phyloP scores from a whole-genome alignment of 2,329 filamentous ascomycete species.

The Nothopassalora personata region DNA sequence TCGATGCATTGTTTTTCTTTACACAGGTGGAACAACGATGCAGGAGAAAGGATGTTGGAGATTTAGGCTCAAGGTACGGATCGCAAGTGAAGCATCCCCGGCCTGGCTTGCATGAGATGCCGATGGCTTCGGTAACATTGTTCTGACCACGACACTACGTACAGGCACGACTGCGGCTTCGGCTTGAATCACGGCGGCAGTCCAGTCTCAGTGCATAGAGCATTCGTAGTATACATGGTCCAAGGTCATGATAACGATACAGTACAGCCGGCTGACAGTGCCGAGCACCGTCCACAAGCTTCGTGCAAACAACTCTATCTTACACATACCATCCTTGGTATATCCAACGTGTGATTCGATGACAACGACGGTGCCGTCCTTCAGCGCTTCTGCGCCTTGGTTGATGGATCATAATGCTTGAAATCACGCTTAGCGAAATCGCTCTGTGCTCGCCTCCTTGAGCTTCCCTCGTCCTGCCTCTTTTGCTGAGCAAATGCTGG shows the following conservation, averaged over 20 bases:
- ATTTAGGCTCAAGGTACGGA: neutral
- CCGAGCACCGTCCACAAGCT: neutral
- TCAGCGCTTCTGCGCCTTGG: neutral
- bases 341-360: neutral
- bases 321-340: neutral
- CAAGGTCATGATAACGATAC: neutral
- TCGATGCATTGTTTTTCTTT: neutral
- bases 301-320: neutral
- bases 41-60: neutral
- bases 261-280: neutral
- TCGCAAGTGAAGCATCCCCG: neutral
- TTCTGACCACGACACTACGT: neutral
- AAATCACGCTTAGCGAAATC: neutral
- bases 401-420: neutral
- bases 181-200: neutral
- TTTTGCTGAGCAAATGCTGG: conserved; percentile 30
- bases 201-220: neutral
- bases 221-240: neutral
- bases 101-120: neutral
- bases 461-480: conserved; percentile 12
- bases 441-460: conserved; percentile 12
- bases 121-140: neutral
- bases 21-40: neutral
- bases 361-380: neutral
- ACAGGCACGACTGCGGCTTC: neutral